Conservation (phyloP, 768 basidiomycete species). For the Kwoniella sp. region DNA sequence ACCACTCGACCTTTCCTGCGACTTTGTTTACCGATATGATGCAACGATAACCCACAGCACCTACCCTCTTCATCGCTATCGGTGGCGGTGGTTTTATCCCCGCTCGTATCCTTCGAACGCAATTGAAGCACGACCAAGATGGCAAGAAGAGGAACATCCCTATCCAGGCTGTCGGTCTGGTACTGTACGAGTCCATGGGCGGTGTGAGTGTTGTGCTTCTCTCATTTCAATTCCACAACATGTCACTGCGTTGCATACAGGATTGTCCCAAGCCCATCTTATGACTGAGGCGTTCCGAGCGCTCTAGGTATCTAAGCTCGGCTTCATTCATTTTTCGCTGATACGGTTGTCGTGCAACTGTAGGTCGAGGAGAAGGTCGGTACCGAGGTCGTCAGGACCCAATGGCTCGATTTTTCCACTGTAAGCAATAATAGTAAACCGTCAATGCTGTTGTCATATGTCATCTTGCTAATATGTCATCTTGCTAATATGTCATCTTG, state of each 20-base stretch:
- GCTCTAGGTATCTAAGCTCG: no score
- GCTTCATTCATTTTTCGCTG: no score
- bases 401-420: conserved; percentile 72
- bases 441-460: no score
- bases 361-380: conserved; percentile 52
- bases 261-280: no score
- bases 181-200: conserved; percentile 86
- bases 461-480: no score
- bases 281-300: no score
- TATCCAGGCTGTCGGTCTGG: conserved; percentile 94
- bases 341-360: background rate
- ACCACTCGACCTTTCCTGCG: background rate
- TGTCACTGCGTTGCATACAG: no score
- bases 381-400: conserved; percentile 82
- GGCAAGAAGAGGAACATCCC: conserved; percentile 71
- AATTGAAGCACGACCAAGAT: conserved; percentile 17
- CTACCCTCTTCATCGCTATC: conserved; percentile 52
- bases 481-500: no score
- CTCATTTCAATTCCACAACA: no score
- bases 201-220: conserved; percentile 61
- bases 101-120: conserved; percentile 77
- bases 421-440: no score
- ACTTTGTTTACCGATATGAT: background rate
- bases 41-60: conserved; percentile 23
- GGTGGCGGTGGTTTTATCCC: conserved; percentile 82